A percentile compares a stretch with the other conserved stretches of the same genome.
Conservation (phyloP, 140 eudicot genomes). For the Ambrosia hybrid region DNA sequence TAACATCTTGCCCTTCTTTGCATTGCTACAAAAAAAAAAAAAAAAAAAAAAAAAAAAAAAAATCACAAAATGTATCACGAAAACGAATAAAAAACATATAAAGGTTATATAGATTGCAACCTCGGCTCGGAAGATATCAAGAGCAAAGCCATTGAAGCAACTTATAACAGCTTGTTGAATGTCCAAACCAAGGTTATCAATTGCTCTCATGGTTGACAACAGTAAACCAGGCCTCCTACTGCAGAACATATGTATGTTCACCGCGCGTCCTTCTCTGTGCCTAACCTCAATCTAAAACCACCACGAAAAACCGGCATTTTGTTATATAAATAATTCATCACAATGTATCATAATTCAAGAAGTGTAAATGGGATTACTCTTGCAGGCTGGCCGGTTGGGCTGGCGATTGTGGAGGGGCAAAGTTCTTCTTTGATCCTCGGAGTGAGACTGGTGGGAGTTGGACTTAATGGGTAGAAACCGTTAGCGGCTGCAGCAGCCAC, state of each 20-base stretch:
- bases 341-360: conserved; percentile 9
- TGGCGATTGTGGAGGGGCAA: conserved; percentile 62
- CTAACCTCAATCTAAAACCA: conserved; percentile 79
- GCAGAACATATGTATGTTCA: conserved; percentile 94
- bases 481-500: conserved; percentile 23
- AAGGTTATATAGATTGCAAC: conserved; percentile 24
- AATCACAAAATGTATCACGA: too few relatives aligned
- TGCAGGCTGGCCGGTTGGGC: conserved; percentile 94
- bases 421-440: conserved; percentile 82
- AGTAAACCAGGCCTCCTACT: conserved; percentile 85
- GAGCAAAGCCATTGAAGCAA: conserved; percentile 90
- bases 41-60: not conserved
- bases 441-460: conserved; percentile 66
- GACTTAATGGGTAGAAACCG: conserved; percentile 67
- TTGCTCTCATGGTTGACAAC: conserved; percentile 81
- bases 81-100: not conserved
- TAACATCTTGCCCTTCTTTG: conserved; percentile 72
- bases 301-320: not conserved
- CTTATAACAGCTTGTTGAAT: conserved; percentile 97
- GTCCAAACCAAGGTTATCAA: conserved; percentile 85
- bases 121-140: conserved; percentile 93
- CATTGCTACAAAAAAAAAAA: conserved; percentile 40
- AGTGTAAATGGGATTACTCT: conserved; percentile 47
- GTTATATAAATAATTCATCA: conserved; percentile 8
- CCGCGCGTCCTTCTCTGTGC: conserved; percentile 88